Evolutionary conservation across 1,139 yeast species (phyloP).

Genomic region (Taiozyma onychis): DNA sequence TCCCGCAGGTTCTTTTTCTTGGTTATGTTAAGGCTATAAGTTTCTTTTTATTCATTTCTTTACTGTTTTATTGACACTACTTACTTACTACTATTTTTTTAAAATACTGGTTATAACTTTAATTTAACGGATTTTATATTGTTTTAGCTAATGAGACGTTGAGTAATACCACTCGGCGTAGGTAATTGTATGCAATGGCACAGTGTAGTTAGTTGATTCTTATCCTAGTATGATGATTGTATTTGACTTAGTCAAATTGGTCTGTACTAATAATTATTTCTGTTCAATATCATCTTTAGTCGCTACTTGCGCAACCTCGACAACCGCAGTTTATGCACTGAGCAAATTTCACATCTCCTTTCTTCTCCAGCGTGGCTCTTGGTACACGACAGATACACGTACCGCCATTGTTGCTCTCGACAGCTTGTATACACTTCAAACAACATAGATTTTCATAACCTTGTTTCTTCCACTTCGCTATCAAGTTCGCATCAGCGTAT

Average conservation of each 20-base stretch:
- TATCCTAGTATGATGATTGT: no score
- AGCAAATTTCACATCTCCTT: constrained; percentile 31
- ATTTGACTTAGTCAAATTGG: neutral
- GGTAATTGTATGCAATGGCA: no score
- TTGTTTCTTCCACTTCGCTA: constrained; percentile 88
- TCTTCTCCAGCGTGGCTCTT: constrained; percentile 40
- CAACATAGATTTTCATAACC: constrained; percentile 91
- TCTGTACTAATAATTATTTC: neutral
- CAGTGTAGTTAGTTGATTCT: no score
- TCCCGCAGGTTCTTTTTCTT: neutral
- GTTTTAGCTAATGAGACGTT: neutral
- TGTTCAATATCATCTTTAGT: constrained; percentile 33
- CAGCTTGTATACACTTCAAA: constrained; percentile 66
- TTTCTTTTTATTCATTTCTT: neutral
- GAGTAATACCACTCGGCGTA: no score
- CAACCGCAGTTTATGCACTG: constrained; percentile 89
- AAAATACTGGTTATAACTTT: neutral
- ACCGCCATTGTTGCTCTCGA: constrained; percentile 56
- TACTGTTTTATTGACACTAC: neutral
- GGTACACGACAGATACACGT: constrained; percentile 90
- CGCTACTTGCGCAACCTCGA: constrained; percentile 81
- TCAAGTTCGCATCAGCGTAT: constrained; percentile 62
- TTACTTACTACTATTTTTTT: neutral
- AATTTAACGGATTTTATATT: neutral
- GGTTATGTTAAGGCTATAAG: neutral